Conservation (phyloP, 805 yeast species). For the Blastobotrys americana region DNA sequence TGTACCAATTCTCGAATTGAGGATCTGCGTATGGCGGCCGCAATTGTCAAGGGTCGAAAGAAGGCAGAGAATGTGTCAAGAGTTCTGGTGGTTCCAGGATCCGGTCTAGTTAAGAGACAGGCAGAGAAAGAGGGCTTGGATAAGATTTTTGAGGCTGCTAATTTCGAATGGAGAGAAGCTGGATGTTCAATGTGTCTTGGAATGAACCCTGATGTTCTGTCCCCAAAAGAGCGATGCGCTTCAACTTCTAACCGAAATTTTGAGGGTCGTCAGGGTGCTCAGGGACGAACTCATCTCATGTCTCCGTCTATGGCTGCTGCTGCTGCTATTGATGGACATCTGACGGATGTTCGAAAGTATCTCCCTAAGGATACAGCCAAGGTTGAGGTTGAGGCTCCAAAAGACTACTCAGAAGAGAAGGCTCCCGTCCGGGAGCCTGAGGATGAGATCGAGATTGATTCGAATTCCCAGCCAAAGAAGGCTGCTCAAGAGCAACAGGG, state of each 20-base stretch:
- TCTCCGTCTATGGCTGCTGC: constrained; percentile 99
- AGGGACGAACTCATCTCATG: constrained; percentile 93
- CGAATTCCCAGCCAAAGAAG: constrained; percentile 1
- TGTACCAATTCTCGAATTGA: constrained; percentile 98
- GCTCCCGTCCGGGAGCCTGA: constrained; percentile 50
- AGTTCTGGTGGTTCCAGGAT: constrained; percentile 94
- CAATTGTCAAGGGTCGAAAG: constrained; percentile 81
- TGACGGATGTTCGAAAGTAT: constrained; percentile 83
- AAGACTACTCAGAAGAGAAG: constrained; percentile 53
- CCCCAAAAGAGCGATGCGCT: constrained; percentile 96
- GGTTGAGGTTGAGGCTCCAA: constrained; percentile 34
- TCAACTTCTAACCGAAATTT: constrained; percentile 98
- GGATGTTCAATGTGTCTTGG: constrained; percentile 99
- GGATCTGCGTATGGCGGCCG: constrained; percentile 93
- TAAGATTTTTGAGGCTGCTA: constrained; percentile 83
- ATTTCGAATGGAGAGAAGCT: constrained; percentile 98
- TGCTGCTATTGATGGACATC: constrained; percentile 86
- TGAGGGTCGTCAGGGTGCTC: constrained; percentile 98
- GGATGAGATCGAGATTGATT: constrained; percentile 34
- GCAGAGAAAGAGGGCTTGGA: constrained; percentile 95
- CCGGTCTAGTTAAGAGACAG: constrained; percentile 87
- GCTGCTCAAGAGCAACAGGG: background rate
- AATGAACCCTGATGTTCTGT: constrained; percentile 96
- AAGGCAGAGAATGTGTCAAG: constrained; percentile 74
- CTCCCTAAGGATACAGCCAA: constrained; percentile 40